Percentiles rank a stretch among this genome's conserved stretches.
These are phyloP conservation scores for Buddleja alternifolia DNA, from an alignment of 257 asterid species.

Conservation along the genomic window DNA sequence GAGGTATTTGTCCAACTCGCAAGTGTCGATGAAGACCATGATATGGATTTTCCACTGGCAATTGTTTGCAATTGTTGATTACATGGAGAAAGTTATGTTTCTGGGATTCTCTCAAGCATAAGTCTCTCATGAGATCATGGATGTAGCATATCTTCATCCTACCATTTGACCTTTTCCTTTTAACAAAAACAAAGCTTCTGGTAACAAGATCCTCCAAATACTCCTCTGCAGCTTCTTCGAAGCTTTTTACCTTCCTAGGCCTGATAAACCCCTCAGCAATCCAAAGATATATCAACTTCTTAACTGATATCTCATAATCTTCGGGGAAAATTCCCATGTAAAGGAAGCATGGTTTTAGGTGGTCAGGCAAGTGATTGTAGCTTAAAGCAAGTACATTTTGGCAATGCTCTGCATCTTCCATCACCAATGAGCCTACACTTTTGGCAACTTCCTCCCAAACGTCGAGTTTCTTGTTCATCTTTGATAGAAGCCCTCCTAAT, in stretches of 20 bases:
- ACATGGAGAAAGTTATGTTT: too few species aligned
- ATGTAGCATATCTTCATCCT: too few species aligned
- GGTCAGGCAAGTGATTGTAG: too few species aligned
- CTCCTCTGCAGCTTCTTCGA: conserved; percentile 34
- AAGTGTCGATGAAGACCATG: neutral
- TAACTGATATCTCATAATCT: conserved; percentile 21
- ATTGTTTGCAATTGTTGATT: too few species aligned
- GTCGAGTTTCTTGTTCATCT: conserved; percentile 3
- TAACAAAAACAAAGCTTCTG: conserved; percentile 33
- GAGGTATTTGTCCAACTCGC: neutral
- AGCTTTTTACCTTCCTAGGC: neutral
- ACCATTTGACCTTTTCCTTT: conserved; percentile 26
- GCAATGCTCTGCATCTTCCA: conserved; percentile 13
- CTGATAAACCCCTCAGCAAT: conserved; percentile 34
- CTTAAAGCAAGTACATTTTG: too few species aligned
- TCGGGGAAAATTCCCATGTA: conserved; percentile 29
- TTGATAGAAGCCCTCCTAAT: conserved; percentile 34
- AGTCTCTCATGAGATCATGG: too few species aligned
- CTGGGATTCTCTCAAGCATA: too few species aligned
- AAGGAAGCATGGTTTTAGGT: too few species aligned
- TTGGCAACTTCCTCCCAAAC: conserved; percentile 24
- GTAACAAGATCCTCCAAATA: conserved; percentile 31
- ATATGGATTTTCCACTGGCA: too few species aligned
- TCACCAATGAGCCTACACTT: conserved; percentile 23
- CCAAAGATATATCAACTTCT: conserved; percentile 31